Base-by-base conservation (phyloP, 331 rosid species). In the Acacia pycnantha region DNA sequence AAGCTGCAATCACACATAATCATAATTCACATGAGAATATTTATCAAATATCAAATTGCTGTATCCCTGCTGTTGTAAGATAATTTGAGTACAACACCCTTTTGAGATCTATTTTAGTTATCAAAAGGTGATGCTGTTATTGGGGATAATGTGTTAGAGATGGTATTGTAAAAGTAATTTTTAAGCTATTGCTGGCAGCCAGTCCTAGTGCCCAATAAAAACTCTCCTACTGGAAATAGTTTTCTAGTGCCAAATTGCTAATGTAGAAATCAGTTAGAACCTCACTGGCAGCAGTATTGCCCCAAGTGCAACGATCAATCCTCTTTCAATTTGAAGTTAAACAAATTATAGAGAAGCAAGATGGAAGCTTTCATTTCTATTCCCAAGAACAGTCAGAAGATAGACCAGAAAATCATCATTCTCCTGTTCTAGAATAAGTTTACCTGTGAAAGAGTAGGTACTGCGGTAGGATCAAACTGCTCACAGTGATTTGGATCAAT, bases 401-500 rank as follows among this genome's bases (percentile, higher is more conserved):
- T 24, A 44, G 67, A 65, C 69, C n/a, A 83, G 37, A 83, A 79
- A 77, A 81, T 16, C 19, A 59, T 70, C 33, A 68, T 11, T 69
- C 48, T 31, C 33, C 11, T 5, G 27, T n/a, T 70, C 21, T 41
- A 74, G 64, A 22, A 70, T 16, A 79, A 79, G 78, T 77, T 81
- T 85, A 95, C 97, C 90, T 85, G 85, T 26, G 92, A 90, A 85
- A 93, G 90, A 80, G 95, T 90, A 75, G 98, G 97, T 53, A 90
- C 97, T 70, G 93, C 65, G 43, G 97, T 89, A 33, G 95, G 97
- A 89, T 95, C 91, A 84, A 93, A 95, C 76, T 93, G 94, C 61
- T 95, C 95, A n/a, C 98, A 95, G 27, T 33, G 81, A 50, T 89
- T 85, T 47, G 98, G 98, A 87, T 91, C 94, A 54, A 93, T 93